Percentiles rank a stretch among this genome's conserved stretches.
Conservation (phyloP, 2,329 filamentous ascomycete species). For the Biscogniauxia sp. region DNA sequence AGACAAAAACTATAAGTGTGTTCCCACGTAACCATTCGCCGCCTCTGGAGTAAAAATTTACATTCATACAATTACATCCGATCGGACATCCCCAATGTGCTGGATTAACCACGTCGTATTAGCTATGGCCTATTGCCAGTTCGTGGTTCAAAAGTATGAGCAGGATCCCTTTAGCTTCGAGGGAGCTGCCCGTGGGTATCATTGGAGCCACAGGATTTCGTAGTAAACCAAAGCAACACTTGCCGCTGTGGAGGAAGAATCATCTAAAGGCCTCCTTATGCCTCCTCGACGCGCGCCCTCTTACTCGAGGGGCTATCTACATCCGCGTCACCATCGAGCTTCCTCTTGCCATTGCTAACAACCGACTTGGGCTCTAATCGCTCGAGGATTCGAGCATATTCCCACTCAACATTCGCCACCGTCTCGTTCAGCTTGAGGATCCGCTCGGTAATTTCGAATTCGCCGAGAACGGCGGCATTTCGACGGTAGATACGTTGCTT, state of each 20-base stretch:
- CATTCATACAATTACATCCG: not conserved
- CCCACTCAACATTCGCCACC: slow-evolving; percentile 64
- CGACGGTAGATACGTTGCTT: slow-evolving; percentile 76
- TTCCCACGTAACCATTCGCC: not conserved
- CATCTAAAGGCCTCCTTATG: slow-evolving; percentile 6
- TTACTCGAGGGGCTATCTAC: slow-evolving; percentile 37
- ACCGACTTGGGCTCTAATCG: slow-evolving; percentile 23
- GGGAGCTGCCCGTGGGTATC: not conserved
- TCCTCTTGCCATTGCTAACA: slow-evolving; percentile 45
- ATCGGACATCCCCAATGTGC: not conserved
- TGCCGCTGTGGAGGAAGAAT: not conserved
- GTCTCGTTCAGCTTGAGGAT: slow-evolving; percentile 71
- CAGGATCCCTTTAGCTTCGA: not conserved
- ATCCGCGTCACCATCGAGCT: slow-evolving; percentile 34
- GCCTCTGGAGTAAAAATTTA: not conserved
- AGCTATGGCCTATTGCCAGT: not conserved
- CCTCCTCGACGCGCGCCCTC: slow-evolving; percentile 42
- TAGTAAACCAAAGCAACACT: slow-evolving; percentile 7
- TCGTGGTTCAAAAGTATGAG: not conserved
- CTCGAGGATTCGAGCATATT: slow-evolving; percentile 66
- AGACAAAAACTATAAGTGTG: not conserved
- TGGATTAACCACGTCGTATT: not conserved
- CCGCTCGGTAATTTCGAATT: slow-evolving; percentile 66
- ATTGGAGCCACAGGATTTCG: slow-evolving; percentile 23
- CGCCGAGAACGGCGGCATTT: slow-evolving; percentile 68